Conservation (phyloP, 73 alveolate genomes). For the Paramecium biaurelia region DNA sequence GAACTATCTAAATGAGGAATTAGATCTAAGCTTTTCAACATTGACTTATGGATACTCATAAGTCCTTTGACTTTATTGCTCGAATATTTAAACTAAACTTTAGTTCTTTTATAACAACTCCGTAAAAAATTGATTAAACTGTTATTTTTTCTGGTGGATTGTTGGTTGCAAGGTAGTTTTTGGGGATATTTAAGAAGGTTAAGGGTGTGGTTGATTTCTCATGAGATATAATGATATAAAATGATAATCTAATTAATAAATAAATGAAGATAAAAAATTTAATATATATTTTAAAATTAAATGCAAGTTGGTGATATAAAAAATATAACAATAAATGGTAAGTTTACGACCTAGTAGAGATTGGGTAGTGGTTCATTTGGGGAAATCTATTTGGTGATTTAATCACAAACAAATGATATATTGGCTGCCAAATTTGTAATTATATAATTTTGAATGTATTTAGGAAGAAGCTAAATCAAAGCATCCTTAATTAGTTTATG, state of each 20-base stretch:
- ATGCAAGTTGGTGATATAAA: neutral
- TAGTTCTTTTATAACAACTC: neutral
- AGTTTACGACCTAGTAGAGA: slow-evolving; percentile 65
- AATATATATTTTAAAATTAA: neutral
- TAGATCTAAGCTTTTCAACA: neutral
- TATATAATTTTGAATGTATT: neutral
- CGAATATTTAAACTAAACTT: neutral
- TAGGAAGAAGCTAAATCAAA: slow-evolving; percentile 67
- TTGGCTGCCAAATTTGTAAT: slow-evolving; percentile 59
- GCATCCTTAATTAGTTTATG: slow-evolving; percentile 63
- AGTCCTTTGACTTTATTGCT: neutral
- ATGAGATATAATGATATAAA: neutral
- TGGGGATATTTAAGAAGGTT: neutral
- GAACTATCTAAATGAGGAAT: neutral
- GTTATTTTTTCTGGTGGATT: neutral
- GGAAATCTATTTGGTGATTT: slow-evolving; percentile 78
- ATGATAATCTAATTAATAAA: neutral
- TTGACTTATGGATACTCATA: neutral
- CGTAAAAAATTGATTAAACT: neutral
- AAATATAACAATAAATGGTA: neutral
- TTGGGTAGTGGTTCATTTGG: slow-evolving; percentile 94
- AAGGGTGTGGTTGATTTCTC: neutral
- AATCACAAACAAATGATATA: slow-evolving; percentile 16
- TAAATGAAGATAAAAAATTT: neutral
- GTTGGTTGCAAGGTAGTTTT: neutral